These are phyloP conservation scores for Dacryopinax spathularia DNA, from an alignment of 768 basidiomycete species.

Conservation along the genomic window DNA sequence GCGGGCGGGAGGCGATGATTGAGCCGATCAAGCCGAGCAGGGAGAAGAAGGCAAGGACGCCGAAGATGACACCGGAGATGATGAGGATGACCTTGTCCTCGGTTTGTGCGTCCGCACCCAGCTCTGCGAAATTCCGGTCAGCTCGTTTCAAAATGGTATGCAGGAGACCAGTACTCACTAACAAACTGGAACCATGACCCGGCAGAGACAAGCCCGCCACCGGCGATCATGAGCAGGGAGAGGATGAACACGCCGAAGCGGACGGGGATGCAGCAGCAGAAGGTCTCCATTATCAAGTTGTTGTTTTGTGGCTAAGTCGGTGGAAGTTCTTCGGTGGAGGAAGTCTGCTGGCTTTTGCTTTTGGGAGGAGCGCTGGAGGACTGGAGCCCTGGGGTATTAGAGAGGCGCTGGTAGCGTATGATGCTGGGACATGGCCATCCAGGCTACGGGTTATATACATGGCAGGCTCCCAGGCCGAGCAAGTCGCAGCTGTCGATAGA, in stretches of 20 bases:
- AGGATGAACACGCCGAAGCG: constrained; percentile 45
- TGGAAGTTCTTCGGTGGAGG: not conserved
- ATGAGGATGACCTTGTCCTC: constrained; percentile 24
- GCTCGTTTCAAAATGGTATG: constrained; percentile 24
- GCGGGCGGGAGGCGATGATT: constrained; percentile 45
- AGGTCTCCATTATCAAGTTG: constrained; percentile 15
- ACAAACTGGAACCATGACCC: constrained; percentile 49
- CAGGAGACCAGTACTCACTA: constrained; percentile 30
- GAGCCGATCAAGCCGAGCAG: constrained; percentile 48
- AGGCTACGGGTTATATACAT: not conserved
- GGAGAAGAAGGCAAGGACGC: constrained; percentile 39
- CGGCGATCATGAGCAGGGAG: constrained; percentile 38
- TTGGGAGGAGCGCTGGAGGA: not conserved
- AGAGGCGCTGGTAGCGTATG: not conserved
- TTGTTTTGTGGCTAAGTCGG: not conserved
- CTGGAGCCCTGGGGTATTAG: not conserved
- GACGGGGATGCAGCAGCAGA: constrained; percentile 51
- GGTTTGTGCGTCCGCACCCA: constrained; percentile 16
- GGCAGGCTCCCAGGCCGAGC: not conserved
- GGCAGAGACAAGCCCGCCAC: constrained; percentile 40
- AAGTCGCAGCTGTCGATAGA: not conserved
- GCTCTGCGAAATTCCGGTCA: constrained; percentile 24
- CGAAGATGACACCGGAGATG: constrained; percentile 39
- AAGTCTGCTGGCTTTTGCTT: not conserved
- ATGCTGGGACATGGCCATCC: not conserved